Evolutionary conservation across 495 filamentous ascomycete species (phyloP).

Genomic region (Alectoria sarmentosa): DNA sequence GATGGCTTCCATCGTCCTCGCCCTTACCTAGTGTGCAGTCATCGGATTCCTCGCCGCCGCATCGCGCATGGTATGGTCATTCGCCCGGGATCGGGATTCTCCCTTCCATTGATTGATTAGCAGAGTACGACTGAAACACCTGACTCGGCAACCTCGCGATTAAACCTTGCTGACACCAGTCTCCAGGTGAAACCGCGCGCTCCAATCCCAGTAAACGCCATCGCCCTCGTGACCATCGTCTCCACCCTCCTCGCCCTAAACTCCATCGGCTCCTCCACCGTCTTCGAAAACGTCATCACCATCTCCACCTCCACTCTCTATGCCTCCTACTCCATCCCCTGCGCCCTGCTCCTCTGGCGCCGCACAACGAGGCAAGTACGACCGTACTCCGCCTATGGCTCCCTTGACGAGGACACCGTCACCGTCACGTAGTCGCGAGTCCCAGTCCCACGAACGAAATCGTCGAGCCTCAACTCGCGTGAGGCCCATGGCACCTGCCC

Average conservation of each 20-base stretch:
- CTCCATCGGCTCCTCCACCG: conserved; percentile 45
- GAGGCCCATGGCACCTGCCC: conserved; percentile 40
- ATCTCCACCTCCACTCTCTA: conserved; percentile 37
- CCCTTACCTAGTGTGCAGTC: conserved; percentile 29
- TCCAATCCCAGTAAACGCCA: conserved; percentile 47
- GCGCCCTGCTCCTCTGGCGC: conserved; percentile 41
- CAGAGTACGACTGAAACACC: conserved; percentile 33
- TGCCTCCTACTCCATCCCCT: conserved; percentile 46
- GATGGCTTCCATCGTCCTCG: conserved; percentile 38
- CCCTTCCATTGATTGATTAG: conserved; percentile 47
- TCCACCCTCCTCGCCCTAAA: conserved; percentile 42
- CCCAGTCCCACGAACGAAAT: not conserved
- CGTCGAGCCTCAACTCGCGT: not conserved
- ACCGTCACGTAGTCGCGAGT: not conserved
- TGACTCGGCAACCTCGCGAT: not conserved
- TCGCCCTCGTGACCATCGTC: conserved; percentile 39
- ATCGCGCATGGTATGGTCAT: conserved; percentile 48
- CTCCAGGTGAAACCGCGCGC: conserved; percentile 41
- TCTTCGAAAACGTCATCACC: conserved; percentile 43
- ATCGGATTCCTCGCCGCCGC: conserved; percentile 42
- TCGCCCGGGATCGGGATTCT: conserved; percentile 47
- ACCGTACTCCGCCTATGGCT: conserved; percentile 34
- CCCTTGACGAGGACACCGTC: conserved; percentile 13
- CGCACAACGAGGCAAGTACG: conserved; percentile 33
- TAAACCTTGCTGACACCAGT: conserved; percentile 5